Base-by-base conservation (phyloP, 257 asterid species). In the Solanum rostratum region DNA sequence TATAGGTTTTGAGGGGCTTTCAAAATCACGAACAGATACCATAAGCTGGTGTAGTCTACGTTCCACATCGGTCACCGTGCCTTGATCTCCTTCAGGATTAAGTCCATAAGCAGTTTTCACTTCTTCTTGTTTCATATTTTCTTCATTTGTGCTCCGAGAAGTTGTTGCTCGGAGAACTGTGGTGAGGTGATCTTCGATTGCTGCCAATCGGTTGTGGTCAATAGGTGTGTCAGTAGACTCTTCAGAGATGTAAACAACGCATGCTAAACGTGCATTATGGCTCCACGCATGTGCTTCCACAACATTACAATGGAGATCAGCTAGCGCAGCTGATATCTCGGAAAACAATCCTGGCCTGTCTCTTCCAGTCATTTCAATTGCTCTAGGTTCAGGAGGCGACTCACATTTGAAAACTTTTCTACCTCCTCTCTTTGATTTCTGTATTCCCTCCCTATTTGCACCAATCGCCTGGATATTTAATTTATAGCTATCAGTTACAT, bases 231-330 rank as follows among this genome's bases (percentile, higher is more conserved):
- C 89, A 1, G 73, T 69, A 4, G 89, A 88, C 60, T 88, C 90
- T 33, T 88, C 91, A 2, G 95, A 89, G 22, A 94, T 94, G 90
- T 92, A 90, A 7, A 91, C 96, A 4, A 94, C 91, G 65, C 97
- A 94, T 9, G 96, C 98, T 69, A 94, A 37, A 24, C 88, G 92
- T 0, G 94, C 90, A 15, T 94, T 94, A 70, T 94, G 98, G 91
- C 91, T 91, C 98, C 98, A 94, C 1, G 97, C 94, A 39, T 94
- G 97, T 6, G 96, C 98, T 69, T 91, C 95, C 1, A 93, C 89
- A 0, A 94, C 87, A 90, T 92, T 92, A 89, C 95, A 90, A 8
- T 91, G 92, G 66, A 93, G 95, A 70, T 94, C 96, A 7, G 94
- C 95, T 41, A 93, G 49, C 37, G 96, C 96, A 9, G 98, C 98